Conservation (phyloP, 805 yeast species). For the Tetrapisispora phaffii region DNA sequence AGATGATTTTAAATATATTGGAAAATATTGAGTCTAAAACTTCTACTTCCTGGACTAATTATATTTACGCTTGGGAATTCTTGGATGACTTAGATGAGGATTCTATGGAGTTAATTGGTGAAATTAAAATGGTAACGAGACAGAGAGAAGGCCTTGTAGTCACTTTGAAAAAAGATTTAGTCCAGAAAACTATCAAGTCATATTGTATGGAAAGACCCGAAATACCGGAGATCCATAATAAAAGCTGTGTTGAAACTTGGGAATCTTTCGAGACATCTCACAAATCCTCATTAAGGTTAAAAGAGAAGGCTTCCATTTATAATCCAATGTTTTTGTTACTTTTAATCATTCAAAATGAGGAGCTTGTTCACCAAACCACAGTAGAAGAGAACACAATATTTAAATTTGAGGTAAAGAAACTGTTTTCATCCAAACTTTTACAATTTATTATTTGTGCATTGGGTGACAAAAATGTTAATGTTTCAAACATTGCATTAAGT, state of each 20-base stretch:
- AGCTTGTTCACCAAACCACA: slow-evolving; percentile 36
- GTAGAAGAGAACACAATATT: slow-evolving; percentile 22
- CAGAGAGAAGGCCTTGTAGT: slow-evolving; percentile 41
- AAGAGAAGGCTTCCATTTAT: slow-evolving; percentile 32
- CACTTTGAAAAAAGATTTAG: slow-evolving; percentile 39
- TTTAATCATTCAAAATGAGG: slow-evolving; percentile 53
- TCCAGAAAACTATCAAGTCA: slow-evolving; percentile 39
- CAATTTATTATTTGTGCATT: slow-evolving; percentile 38
- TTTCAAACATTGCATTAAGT: slow-evolving; percentile 32
- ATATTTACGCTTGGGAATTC: slow-evolving; percentile 59
- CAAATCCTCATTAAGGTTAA: slow-evolving; percentile 9
- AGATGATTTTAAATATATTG: slow-evolving; percentile 47
- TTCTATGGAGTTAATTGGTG: slow-evolving; percentile 36
- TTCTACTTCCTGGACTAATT: slow-evolving; percentile 54
- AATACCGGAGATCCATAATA: slow-evolving; percentile 18
- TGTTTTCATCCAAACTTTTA: slow-evolving; percentile 49
- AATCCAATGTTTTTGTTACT: slow-evolving; percentile 66
- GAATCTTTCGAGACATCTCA: slow-evolving; percentile 22
- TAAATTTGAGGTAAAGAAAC: slow-evolving; percentile 42
- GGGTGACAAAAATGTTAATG: slow-evolving; percentile 20
- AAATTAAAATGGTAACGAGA: slow-evolving; percentile 37
- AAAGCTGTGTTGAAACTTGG: slow-evolving; percentile 12
- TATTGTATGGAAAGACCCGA: slow-evolving; percentile 24
- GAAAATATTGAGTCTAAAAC: slow-evolving; percentile 45
- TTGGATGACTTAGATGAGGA: slow-evolving; percentile 34